Base-by-base conservation (phyloP, 805 yeast species). In the Ogataea nitratoaversa region DNA sequence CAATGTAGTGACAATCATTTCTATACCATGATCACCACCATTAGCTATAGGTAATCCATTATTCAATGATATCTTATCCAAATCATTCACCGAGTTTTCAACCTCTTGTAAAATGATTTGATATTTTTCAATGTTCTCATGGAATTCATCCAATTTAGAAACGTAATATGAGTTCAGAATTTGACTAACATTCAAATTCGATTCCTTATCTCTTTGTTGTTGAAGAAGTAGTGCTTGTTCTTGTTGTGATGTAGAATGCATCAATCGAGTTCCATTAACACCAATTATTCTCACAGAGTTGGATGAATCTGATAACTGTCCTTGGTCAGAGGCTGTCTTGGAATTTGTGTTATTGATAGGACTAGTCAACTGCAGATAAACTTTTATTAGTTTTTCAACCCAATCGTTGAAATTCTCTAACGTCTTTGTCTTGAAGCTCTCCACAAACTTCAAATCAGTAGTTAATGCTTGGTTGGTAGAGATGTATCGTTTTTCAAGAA, bases 391-490 rank as follows among this genome's bases (percentile, higher is more conserved):
- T 39, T 59, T 64, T 44, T 65, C 69, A 18, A 64, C 67, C 69
- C 69, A 65, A 17, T 57, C 58, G 44, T 64, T 65, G 39, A 65
- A 64, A 18, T 47, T 47, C 30, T 65, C 69, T 19, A 65, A 41
- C 6, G 65, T 65, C 38, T 60, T 53, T n/a, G 56, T 38, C 34
- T 75, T 76, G 44, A 76, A 66, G 16, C 63, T 62, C 16, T 64
- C 68, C 9, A 75, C 64, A 41, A 68, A 66, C 44, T 70, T 72
- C 38, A 72, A 47, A 52, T 76, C 80, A 43, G 67, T 68, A 13
- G 67, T 64, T 38, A 76, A 54, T 3, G 88, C 84, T 59, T 80
- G 88, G 48, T 76, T 80, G 2, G 86, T 76, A 5, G 82, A 71
- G 2, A 78, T 69, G 46, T 79, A 74, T 45, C 77, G 77, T 48